Evolutionary conservation across 495 filamentous ascomycete species (phyloP).

Genomic region (Mytilinidion resinicola): DNA sequence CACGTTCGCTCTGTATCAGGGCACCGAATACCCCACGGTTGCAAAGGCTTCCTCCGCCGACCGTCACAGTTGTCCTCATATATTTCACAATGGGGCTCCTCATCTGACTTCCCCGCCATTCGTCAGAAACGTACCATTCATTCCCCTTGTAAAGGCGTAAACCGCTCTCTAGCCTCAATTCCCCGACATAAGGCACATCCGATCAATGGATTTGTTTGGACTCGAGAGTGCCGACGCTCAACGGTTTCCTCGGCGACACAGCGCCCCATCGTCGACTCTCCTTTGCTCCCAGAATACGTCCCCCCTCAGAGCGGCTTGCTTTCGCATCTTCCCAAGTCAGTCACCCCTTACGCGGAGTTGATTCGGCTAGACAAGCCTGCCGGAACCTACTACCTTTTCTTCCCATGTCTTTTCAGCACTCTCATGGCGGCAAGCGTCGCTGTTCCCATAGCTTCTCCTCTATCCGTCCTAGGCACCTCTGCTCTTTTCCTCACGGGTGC

Average conservation of each 20-base stretch:
- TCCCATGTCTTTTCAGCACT: slow-evolving; percentile 90
- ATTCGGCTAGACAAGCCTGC: slow-evolving; percentile 89
- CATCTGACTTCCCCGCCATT: no score
- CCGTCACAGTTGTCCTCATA: no score
- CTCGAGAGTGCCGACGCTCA: not conserved
- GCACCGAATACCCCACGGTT: no score
- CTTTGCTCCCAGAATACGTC: slow-evolving; percentile 45
- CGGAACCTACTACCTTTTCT: slow-evolving; percentile 92
- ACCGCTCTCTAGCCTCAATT: no score
- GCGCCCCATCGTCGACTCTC: not conserved
- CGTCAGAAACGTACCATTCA: no score
- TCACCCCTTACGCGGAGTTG: slow-evolving; percentile 91
- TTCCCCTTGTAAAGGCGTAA: no score
- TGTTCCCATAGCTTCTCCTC: slow-evolving; percentile 51
- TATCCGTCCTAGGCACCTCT: slow-evolving; percentile 54
- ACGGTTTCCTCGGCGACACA: slow-evolving; percentile 2
- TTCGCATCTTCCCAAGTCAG: slow-evolving; percentile 64
- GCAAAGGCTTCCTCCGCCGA: no score
- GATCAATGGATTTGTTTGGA: no score
- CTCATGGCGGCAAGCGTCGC: slow-evolving; percentile 57
- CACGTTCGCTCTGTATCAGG: no score
- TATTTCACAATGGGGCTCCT: no score
- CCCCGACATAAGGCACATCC: no score
- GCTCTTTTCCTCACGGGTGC: slow-evolving; percentile 82
- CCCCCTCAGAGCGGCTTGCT: slow-evolving; percentile 71